Conservation (phyloP, 2,329 filamentous ascomycete genomes). For the Alternaria gansuensis region DNA sequence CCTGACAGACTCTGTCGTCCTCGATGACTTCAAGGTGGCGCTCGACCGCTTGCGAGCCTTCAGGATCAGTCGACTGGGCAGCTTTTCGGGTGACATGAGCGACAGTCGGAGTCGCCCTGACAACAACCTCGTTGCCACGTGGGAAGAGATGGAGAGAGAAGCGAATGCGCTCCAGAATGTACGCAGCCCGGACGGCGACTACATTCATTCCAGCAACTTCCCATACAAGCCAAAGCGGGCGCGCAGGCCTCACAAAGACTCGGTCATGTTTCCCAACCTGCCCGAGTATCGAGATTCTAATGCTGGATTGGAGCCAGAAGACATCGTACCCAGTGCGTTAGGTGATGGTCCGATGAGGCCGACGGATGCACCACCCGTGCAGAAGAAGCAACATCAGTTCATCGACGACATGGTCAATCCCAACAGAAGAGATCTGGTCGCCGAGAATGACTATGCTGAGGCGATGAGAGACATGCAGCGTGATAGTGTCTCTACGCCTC, state of each 20-base stretch:
- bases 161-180: conserved; percentile 37
- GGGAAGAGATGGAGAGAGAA: conserved; percentile 48
- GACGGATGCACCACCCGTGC: conserved; percentile 24
- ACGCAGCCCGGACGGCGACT: conserved; percentile 45
- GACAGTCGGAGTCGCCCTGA: conserved; percentile 46
- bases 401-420: conserved; percentile 28
- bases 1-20: conserved; percentile 70
- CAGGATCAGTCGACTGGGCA: conserved; percentile 54
- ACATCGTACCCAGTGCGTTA: conserved; percentile 44
- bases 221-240: conserved; percentile 35
- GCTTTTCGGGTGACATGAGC: conserved; percentile 49
- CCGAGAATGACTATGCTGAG: conserved; percentile 42
- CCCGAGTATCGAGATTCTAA: conserved; percentile 22
- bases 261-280: conserved; percentile 35
- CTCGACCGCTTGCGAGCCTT: conserved; percentile 59
- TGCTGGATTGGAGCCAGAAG: conserved; percentile 38
- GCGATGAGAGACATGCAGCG: conserved; percentile 43
- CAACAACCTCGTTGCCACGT: conserved; percentile 43
- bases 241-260: conserved; percentile 39
- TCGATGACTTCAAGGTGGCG: conserved; percentile 73
- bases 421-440: conserved; percentile 32
- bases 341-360: conserved; percentile 28
- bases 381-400: conserved; percentile 33
- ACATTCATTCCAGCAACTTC: conserved; percentile 42
- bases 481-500: conserved; percentile 20